Conservation (phyloP, 352 stramenopile genomes). For the Phytophthora fragariaefolia region DNA sequence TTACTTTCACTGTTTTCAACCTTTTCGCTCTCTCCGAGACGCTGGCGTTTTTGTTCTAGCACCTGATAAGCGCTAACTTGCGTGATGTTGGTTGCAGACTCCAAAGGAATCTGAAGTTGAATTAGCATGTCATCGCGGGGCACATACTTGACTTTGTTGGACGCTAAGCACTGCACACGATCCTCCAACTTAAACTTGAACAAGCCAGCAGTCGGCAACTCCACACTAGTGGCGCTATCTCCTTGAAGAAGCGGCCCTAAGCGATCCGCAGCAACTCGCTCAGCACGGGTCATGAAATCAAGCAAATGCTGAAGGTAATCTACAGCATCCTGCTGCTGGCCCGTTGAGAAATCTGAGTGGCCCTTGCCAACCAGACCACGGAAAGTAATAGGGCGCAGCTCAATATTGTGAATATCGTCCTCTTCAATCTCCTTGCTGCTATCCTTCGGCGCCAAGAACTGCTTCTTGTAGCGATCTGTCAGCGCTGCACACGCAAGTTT, state of each 20-base stretch:
- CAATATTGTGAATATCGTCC: constrained; percentile 46
- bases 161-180: constrained; percentile 77
- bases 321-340: constrained; percentile 97
- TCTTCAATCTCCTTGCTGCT: constrained; percentile 44
- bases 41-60: constrained; percentile 89
- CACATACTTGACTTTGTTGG: constrained; percentile 90
- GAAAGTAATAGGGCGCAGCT: constrained; percentile 91
- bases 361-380: constrained; percentile 94
- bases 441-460: constrained; percentile 35
- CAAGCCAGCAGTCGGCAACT: constrained; percentile 78
- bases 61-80: constrained; percentile 90
- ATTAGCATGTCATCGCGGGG: constrained; percentile 80
- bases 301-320: constrained; percentile 98
- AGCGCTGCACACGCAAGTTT: constrained; percentile 92
- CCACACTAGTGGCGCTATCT: constrained; percentile 37
- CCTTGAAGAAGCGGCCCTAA: constrained; percentile 55
- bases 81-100: constrained; percentile 84
- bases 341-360: constrained; percentile 96
- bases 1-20: constrained; percentile 30
- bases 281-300: constrained; percentile 90
- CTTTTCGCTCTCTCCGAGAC: constrained; percentile 67
- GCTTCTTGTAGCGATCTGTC: constrained; percentile 86
- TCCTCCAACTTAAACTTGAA: constrained; percentile 95
- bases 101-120: constrained; percentile 88
- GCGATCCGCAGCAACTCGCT: constrained; percentile 63